Percentiles rank a stretch among this genome's conserved stretches.
Evolutionary conservation across 495 filamentous ascomycete species (phyloP).

Genomic region (Podospora didyma): DNA sequence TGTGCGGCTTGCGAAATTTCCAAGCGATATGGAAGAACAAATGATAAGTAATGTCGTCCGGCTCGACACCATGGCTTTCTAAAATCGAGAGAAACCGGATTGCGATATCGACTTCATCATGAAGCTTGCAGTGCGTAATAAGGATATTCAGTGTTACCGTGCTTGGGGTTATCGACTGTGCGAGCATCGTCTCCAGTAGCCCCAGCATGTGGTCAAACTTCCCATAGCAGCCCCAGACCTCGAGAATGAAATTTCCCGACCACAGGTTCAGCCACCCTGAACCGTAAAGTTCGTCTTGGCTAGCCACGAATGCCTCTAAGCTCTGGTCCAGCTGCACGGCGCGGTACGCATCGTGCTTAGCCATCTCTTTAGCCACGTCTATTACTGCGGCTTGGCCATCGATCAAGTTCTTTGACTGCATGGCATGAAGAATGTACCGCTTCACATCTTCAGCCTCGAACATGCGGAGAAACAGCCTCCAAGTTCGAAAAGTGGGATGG

Average conservation of each 20-base stretch:
- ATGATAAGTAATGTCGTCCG: constrained; percentile 20
- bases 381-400: constrained; percentile 13
- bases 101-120: constrained; percentile 12
- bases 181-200: constrained; percentile 25
- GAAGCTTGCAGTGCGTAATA: constrained; percentile 26
- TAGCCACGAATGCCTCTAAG: constrained; percentile 21
- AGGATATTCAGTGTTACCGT: constrained; percentile 32
- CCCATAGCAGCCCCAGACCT: constrained; percentile 24
- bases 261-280: constrained; percentile 30
- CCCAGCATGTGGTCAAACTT: constrained; percentile 18
- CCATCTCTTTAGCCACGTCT: constrained; percentile 30
- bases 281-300: constrained; percentile 33
- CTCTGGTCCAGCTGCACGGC: constrained; percentile 17
- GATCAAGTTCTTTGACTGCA: constrained; percentile 29
- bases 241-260: constrained; percentile 30
- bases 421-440: constrained; percentile 28
- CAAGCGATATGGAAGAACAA: constrained; percentile 31
- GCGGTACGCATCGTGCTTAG: constrained; percentile 29
- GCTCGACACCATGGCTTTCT: constrained; percentile 5
- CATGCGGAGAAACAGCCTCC: constrained; percentile 37
- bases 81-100: constrained; percentile 20
- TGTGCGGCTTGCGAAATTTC: constrained; percentile 25
- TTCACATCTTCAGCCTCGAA: constrained; percentile 34
- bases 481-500: constrained; percentile 29
- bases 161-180: constrained; percentile 8